Conservation (phyloP, 768 basidiomycete species). For the Russula dissimulans region DNA sequence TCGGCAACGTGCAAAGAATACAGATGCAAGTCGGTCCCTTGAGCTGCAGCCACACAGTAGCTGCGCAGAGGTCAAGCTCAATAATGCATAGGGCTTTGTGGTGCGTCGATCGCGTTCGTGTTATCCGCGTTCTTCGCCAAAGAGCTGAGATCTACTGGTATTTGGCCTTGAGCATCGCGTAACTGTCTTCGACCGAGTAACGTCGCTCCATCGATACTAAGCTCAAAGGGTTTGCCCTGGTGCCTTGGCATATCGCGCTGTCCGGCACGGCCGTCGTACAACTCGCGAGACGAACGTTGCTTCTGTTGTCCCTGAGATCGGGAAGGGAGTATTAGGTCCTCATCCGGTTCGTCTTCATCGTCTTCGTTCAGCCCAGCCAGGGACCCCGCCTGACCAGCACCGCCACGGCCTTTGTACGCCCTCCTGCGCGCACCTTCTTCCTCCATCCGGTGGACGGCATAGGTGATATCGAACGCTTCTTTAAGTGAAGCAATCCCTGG, state of each 20-base stretch:
- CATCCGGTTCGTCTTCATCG: constrained; percentile 59
- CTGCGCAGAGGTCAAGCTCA: background rate
- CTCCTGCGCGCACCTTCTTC: constrained; percentile 89
- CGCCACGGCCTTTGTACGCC: constrained; percentile 71
- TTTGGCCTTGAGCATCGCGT: constrained; percentile 23
- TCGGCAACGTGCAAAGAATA: background rate
- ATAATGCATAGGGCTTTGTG: constrained; percentile 22
- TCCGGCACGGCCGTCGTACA: constrained; percentile 63
- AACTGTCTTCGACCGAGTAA: constrained; percentile 66
- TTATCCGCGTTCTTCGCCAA: constrained; percentile 26
- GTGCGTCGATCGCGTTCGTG: constrained; percentile 8
- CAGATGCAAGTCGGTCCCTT: background rate
- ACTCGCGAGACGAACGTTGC: background rate
- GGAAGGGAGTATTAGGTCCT: constrained; percentile 37
- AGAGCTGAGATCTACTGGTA: constrained; percentile 28
- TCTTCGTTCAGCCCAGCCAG: constrained; percentile 87
- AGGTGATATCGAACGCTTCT: constrained; percentile 97
- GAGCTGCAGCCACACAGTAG: background rate
- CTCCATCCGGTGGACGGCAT: constrained; percentile 98
- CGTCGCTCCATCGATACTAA: constrained; percentile 82
- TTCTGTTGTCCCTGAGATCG: constrained; percentile 18
- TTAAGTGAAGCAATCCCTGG: constrained; percentile 90
- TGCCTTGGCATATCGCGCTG: constrained; percentile 47
- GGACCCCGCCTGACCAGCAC: constrained; percentile 67
- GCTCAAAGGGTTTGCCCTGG: constrained; percentile 49